Base-by-base conservation (phyloP, 2,329 filamentous ascomycete species). In the Fusarium mundagurra region DNA sequence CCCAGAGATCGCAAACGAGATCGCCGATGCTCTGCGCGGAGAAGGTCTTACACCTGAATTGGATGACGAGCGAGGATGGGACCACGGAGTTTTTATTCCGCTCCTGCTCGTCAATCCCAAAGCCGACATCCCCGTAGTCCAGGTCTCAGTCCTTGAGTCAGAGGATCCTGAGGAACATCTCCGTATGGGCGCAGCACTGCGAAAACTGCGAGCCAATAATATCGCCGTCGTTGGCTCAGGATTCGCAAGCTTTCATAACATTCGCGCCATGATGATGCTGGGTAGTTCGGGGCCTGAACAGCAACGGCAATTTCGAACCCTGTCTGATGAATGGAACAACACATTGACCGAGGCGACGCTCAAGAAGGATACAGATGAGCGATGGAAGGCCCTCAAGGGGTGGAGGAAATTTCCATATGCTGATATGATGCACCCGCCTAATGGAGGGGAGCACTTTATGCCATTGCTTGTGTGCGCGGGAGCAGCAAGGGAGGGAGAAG, bases 21-120 rank as follows among this genome's bases (percentile, higher is more conserved):
- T 90, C 31, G 83, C 83, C 17, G 80, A 82, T n/a, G 83, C 84
- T 7, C 75, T 91, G 44, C 80, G 82, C 22, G 80, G 79, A 5
- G 83, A 84, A n/a, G 89, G 89, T 0, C 78, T 90, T 0, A 72
- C 79, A 20, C 80, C 84, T 5, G 70, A 69, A 18, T 80, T 87
- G 18, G 82, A 88, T 69, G 71, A 61, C 20, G 59, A 79, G 64
- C 83, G 86, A 45, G 82, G 86, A 66, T 91, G 89, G 89, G 89
- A 91, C 77, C 89, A 91, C 77, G 89, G 89, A 81, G 88, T 91
- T 65, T 91, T 90, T 78, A 80, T 91, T 33, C 89, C 89, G 12
- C 83, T 91, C 81, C 83, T 86, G 51, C 86, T 91, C 48, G 85
- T 88, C 74, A 80, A 86, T 64, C 89, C 89, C 27, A 74, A 81